Evolutionary conservation across 208 protist species (phyloP), one percentile per base, ranked within the genome.

Genomic region (Acanthamoeba castellanii): DNA sequence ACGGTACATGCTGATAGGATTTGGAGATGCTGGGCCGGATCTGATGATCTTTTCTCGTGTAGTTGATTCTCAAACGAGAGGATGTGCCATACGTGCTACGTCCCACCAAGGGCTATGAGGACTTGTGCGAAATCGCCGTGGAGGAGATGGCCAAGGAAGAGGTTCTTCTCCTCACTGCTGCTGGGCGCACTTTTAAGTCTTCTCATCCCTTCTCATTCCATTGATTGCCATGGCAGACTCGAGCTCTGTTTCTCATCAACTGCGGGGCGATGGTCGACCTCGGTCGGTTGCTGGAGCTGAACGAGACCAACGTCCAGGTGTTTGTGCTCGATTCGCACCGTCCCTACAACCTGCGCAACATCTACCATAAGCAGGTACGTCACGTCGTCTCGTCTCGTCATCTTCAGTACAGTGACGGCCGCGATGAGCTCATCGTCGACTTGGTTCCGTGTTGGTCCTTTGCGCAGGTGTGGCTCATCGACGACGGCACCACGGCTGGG

Each of bases 201-300:
- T 13, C 30, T 11, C 66, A 37, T 72, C 13, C n/a, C 8, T 32
- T n/a, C 5, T 66, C 59, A 1, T 2, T 20, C 25, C 59, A 5
- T 27, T n/a, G 59, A n/a, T 8, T 66, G 16, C 0, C 59, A 66
- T 22, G 9, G 66, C 66, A 92, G 87, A 74, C 42, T 0, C 55
- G 64, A 1, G 42, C 68, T 0, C 70, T 94, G 27, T 94, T 94
- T 16, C 68, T 94, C 18, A 50, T 94, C 45, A 82, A 82, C 50
- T 94, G 89, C 68, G 89, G 89, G 16, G 89, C 50, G 30, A 82
- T 84, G 68, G 89, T 94, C 13, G 89, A 94, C 68, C 45, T 94
- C n/a, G 89, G 30, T 13, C 50, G 32, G 11, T 45, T 94, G 8
- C 68, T 94, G 25, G 89, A 55, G 50, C 30, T 94, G n/a, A 27